Base-by-base conservation (phyloP, 176 grass and related monocot species). In the Puccinellia tenuiflora region DNA sequence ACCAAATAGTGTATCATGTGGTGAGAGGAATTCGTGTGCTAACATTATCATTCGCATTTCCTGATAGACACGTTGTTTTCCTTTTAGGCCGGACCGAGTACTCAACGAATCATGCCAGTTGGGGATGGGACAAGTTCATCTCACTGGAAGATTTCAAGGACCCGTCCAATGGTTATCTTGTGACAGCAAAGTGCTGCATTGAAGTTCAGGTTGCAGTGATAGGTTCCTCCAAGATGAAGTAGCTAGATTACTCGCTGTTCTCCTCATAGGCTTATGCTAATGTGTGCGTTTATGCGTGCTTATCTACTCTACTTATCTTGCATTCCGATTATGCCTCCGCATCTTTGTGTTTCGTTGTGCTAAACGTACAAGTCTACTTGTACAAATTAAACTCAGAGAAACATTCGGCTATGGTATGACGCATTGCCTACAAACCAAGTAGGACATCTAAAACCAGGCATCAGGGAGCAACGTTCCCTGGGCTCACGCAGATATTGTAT, bases 81-180 rank as follows among this genome's bases (percentile, higher is more conserved):
- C 35, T 17, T 73, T 6, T 43, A 88, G 86, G 63, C 8, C 63
- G 80, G 28, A 14, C 6, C 40, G 31, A 78, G 26, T 83, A 70
- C 30, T 33, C 79, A 11, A 39, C 62, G 13, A 53, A 53, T 21
- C 2, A 1, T 30, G 10, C 5, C 2, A 10, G 0, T 2, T 83
- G 73, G 80, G 74, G 86, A 31, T 88, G 51, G 52, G 18, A 0
- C 9, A 88, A 88, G n/a, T 83, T 83, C 54, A 64, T 88, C 17
- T 43, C 75, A 0, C 31, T 64, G 75, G 74, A 84, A 57, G 66
- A 88, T 78, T 88, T 88, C 31, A 79, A 72, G 66, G 25, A 84
- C 43, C 51, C 80, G 3, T 28, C 79, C 6, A 83, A 88, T 6
- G 86, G 74, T 43, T 88, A 63, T 34, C 80, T 88, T 12, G 54